Evolutionary conservation across 768 basidiomycete species (phyloP).

Genomic region (Mycena filopes): DNA sequence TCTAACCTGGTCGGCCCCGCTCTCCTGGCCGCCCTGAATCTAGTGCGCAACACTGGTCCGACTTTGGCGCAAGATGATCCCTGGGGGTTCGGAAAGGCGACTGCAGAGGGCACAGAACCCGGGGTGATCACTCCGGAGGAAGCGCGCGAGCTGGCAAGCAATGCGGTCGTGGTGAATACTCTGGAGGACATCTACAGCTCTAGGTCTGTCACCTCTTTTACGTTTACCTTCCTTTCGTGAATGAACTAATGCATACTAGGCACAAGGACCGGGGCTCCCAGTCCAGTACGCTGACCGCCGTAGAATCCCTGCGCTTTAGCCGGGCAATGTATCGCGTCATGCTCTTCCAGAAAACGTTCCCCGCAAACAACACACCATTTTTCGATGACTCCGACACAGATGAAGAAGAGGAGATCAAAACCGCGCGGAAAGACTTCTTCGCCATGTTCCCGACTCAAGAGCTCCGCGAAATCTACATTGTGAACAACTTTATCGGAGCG

Average conservation of each 20-base stretch:
- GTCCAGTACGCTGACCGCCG: neutral
- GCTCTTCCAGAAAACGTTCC: neutral
- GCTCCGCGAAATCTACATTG: conserved; percentile 3
- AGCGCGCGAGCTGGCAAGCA: too few relatives aligned
- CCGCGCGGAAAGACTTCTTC: neutral
- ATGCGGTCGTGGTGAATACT: too few relatives aligned
- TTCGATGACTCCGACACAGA: conserved; percentile 4
- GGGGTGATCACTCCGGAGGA: too few relatives aligned
- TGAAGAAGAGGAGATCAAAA: neutral
- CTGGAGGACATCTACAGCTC: neutral
- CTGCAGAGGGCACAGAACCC: too few relatives aligned
- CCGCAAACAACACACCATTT: neutral
- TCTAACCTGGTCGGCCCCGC: neutral
- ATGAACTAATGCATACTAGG: neutral
- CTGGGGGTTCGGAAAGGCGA: too few relatives aligned
- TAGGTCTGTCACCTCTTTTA: neutral
- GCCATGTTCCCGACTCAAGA: neutral
- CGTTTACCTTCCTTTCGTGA: neutral
- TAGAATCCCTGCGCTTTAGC: conserved; percentile 4
- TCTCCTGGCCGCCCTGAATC: neutral
- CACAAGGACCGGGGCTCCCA: neutral
- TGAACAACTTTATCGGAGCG: neutral
- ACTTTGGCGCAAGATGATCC: too few relatives aligned
- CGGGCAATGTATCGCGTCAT: conserved; percentile 5
- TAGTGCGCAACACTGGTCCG: neutral